Evolutionary conservation across 2,329 filamentous ascomycete genomes (phyloP).

Genomic region (Aaosphaeria arxii): DNA sequence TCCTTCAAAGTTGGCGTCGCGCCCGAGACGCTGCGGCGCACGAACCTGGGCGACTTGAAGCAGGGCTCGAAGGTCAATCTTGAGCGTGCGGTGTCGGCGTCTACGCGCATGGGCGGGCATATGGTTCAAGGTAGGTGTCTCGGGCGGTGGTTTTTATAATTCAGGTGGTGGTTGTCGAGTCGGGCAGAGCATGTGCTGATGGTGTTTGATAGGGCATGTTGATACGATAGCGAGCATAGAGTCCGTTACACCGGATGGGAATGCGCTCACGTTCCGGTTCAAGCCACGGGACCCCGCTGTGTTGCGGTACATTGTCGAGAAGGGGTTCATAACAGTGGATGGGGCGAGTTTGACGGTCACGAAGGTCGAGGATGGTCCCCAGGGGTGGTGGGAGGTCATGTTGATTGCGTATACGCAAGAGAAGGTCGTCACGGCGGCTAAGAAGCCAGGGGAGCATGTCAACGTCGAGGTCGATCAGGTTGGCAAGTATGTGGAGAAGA

Average conservation of each 20-base stretch:
- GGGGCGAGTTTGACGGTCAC: conserved; percentile 94
- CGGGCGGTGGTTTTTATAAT: too few species aligned
- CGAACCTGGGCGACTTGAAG: conserved; percentile 78
- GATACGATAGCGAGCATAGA: conserved; percentile 81
- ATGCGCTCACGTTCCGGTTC: conserved; percentile 84
- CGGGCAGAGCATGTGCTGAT: too few species aligned
- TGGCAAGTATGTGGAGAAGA: conserved; percentile 86
- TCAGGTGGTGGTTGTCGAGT: too few species aligned
- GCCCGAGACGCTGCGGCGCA: conserved; percentile 92
- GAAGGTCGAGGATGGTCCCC: conserved; percentile 71
- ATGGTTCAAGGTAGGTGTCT: conserved; percentile 74
- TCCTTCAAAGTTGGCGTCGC: conserved; percentile 90
- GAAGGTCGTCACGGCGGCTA: conserved; percentile 77
- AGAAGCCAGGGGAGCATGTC: conserved; percentile 75
- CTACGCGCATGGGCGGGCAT: conserved; percentile 95
- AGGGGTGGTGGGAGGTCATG: conserved; percentile 94
- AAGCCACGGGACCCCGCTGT: conserved; percentile 66
- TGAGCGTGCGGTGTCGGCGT: conserved; percentile 85
- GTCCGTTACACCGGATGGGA: conserved; percentile 74
- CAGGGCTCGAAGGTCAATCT: conserved; percentile 76
- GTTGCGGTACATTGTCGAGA: conserved; percentile 87
- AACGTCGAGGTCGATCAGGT: conserved; percentile 93
- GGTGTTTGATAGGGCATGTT: conserved; percentile 58
- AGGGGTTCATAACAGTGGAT: conserved; percentile 92
- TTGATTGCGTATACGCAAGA: conserved; percentile 95